These are phyloP conservation scores for Opeltia flavorubescens DNA, from an alignment of 495 filamentous ascomycete genomes.

Conservation along the genomic window DNA sequence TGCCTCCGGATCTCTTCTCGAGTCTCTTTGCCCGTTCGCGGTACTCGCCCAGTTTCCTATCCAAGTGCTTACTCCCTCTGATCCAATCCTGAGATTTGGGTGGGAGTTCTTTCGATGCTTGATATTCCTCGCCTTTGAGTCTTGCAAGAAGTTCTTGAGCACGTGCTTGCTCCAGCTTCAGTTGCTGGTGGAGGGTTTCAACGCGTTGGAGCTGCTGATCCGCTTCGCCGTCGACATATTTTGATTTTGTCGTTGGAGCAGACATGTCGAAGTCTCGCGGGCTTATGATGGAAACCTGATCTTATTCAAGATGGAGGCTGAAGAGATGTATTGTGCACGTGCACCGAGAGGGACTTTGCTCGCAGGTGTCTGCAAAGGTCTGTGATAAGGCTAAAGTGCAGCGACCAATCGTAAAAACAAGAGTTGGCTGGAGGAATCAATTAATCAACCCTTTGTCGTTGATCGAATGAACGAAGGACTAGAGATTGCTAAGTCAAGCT, in stretches of 20 bases:
- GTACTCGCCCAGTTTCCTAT: constrained; percentile 1
- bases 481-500: too few relatives aligned
- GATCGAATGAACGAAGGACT: too few relatives aligned
- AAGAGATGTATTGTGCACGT: too few relatives aligned
- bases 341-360: too few relatives aligned
- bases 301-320: too few relatives aligned
- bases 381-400: too few relatives aligned
- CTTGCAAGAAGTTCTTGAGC: constrained; percentile 16
- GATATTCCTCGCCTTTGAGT: constrained; percentile 7
- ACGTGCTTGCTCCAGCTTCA: constrained; percentile 13
- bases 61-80: not conserved
- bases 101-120: not conserved
- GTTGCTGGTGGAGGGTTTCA: constrained; percentile 16
- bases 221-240: constrained; percentile 3
- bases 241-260: not conserved
- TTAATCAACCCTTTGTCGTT: too few relatives aligned
- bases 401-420: too few relatives aligned
- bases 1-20: not conserved
- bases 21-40: not conserved
- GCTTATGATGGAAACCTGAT: not conserved
- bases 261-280: not conserved
- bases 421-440: too few relatives aligned
- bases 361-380: too few relatives aligned
- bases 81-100: constrained; percentile 1
- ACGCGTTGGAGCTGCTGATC: constrained; percentile 15